Evolutionary conservation across 495 filamentous ascomycete genomes (phyloP).

Genomic region (Podospora bellae-mahoneyi): DNA sequence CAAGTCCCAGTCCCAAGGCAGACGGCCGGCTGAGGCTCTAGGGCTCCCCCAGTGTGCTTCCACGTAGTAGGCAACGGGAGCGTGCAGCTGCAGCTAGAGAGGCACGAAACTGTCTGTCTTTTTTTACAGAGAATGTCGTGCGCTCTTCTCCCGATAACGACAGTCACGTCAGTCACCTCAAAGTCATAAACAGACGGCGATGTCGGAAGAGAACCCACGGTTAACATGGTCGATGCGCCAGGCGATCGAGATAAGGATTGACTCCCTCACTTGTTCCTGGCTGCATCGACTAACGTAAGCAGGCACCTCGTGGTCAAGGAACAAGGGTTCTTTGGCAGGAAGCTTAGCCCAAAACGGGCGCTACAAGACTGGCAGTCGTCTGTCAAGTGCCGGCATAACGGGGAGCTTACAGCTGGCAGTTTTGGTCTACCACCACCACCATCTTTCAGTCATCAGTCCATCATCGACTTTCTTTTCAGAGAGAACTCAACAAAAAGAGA

Average conservation of each 20-base stretch:
- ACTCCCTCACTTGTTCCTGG: not conserved
- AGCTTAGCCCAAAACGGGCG: not conserved
- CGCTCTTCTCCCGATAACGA: not conserved
- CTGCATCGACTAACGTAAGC: constrained; percentile 11
- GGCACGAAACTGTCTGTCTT: not conserved
- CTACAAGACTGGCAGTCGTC: not conserved
- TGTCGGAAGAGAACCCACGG: constrained; percentile 22
- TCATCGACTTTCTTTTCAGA: not conserved
- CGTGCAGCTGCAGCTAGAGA: constrained; percentile 7
- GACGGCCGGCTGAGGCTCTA: constrained; percentile 16
- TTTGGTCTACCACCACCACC: not conserved
- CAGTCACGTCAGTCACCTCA: not conserved
- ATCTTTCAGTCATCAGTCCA: not conserved
- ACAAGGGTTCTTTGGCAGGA: constrained; percentile 6
- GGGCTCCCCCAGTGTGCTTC: constrained; percentile 10
- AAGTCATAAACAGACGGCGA: constrained; percentile 16
- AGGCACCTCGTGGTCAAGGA: constrained; percentile 19
- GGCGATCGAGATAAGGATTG: constrained; percentile 16
- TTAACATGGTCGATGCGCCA: not conserved
- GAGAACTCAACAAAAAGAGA: not conserved
- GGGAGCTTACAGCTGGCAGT: not conserved
- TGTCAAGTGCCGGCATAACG: constrained; percentile 2
- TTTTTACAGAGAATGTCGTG: not conserved
- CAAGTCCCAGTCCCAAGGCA: constrained; percentile 23
- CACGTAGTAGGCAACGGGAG: constrained; percentile 9